phyloP scores from a whole-genome alignment of 2,329 filamentous ascomycete species.

The Exophiala xenobiotica region DNA sequence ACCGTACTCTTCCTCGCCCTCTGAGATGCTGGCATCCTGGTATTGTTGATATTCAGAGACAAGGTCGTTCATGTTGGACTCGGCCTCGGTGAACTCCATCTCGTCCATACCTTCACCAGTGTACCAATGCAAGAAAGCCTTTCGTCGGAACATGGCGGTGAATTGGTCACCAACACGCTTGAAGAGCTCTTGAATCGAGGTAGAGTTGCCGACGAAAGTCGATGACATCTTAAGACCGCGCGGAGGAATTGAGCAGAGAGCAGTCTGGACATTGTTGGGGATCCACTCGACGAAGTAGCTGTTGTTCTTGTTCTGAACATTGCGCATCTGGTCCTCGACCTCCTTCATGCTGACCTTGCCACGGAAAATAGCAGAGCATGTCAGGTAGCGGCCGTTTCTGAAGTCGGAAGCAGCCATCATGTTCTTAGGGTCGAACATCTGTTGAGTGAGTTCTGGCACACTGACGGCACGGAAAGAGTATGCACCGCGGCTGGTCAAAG shows the following conservation, averaged over 20 bases:
- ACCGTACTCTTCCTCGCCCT: constrained; percentile 88
- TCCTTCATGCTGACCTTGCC: constrained; percentile 99
- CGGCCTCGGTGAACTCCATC: constrained; percentile 99
- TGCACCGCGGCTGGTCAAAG: constrained; percentile 87
- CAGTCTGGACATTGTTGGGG: constrained; percentile 99
- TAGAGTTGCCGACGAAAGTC: constrained; percentile 98
- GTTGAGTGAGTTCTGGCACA: constrained; percentile 97
- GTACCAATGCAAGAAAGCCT: constrained; percentile 99
- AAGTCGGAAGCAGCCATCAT: constrained; percentile 99
- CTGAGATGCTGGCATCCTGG: constrained; percentile 96
- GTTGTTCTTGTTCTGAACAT: constrained; percentile 99
- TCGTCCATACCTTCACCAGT: constrained; percentile 99
- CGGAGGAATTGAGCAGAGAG: constrained; percentile 97
- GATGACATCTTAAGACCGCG: constrained; percentile 98
- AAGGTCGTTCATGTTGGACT: constrained; percentile 99
- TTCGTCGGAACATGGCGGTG: constrained; percentile 99
- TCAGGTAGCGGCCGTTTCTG: constrained; percentile 99
- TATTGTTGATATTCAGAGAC: constrained; percentile 99
- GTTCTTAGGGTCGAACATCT: constrained; percentile 99
- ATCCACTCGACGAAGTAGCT: constrained; percentile 99
- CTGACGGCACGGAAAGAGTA: constrained; percentile 96
- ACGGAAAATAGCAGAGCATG: constrained; percentile 99
- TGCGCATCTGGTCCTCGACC: constrained; percentile 99
- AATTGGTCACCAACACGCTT: constrained; percentile 99
- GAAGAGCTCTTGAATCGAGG: constrained; percentile 99